Conservation (phyloP, 2,329 filamentous ascomycete species). For the Verticillium zaregamsianum region DNA sequence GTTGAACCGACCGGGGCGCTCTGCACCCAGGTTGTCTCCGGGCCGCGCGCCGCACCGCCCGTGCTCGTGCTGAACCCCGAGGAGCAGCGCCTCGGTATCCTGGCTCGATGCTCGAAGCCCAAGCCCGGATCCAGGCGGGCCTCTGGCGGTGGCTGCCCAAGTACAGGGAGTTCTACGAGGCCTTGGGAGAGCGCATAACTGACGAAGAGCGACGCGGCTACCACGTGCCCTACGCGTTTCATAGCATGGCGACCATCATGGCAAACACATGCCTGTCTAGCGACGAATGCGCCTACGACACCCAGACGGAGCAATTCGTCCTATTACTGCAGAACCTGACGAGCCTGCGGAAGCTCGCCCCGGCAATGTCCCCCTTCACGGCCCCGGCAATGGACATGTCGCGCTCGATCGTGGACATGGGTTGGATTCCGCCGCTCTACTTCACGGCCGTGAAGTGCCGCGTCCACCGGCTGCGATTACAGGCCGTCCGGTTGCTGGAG, state of each 20-base stretch:
- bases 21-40: neutral
- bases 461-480: slow-evolving; percentile 30
- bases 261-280: slow-evolving; percentile 24
- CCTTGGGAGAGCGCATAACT: neutral
- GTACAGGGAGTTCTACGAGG: slow-evolving; percentile 17
- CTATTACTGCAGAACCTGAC: slow-evolving; percentile 21
- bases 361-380: neutral
- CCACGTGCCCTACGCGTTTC: slow-evolving; percentile 29
- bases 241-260: slow-evolving; percentile 40
- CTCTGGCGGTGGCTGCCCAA: slow-evolving; percentile 17
- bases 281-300: slow-evolving; percentile 33
- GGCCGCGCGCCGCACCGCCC: neutral
- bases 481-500: slow-evolving; percentile 29
- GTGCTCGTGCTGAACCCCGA: neutral
- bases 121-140: neutral
- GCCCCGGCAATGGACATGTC: slow-evolving; percentile 20
- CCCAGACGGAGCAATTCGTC: slow-evolving; percentile 24
- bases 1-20: neutral
- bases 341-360: neutral
- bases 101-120: neutral
- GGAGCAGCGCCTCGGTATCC: neutral
- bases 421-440: slow-evolving; percentile 40
- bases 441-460: slow-evolving; percentile 44
- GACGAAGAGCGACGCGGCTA: slow-evolving; percentile 6
- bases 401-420: slow-evolving; percentile 34